Conservation (phyloP, 495 filamentous ascomycete species). For the Podospora bellae-mahoneyi region DNA sequence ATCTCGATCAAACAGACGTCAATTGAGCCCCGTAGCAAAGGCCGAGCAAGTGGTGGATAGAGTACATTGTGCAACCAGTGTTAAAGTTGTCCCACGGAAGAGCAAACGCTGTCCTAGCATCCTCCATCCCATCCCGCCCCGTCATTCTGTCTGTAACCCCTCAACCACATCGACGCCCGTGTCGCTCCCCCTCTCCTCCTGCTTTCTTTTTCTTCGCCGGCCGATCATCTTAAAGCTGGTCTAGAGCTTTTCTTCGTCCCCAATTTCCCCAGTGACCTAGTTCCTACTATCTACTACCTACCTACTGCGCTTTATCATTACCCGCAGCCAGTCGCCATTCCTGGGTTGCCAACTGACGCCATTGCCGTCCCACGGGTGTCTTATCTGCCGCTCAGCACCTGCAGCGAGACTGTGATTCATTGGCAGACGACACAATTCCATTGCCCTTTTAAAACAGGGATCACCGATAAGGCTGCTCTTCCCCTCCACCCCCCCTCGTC, state of each 20-base stretch:
- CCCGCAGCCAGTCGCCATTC: background rate
- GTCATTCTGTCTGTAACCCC: constrained; percentile 3
- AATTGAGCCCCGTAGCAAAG: background rate
- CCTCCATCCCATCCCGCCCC: background rate
- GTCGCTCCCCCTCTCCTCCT: background rate
- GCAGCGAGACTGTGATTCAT: constrained; percentile 5
- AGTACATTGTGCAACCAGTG: background rate
- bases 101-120: background rate
- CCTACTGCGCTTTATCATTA: background rate
- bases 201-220: constrained; percentile 10
- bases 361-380: constrained; percentile 20
- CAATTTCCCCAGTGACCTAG: background rate
- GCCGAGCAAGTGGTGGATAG: background rate
- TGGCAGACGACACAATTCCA: constrained; percentile 17
- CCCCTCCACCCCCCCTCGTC: constrained; percentile 14
- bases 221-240: background rate
- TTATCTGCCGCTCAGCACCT: constrained; percentile 20
- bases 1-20: constrained; percentile 14
- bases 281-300: background rate
- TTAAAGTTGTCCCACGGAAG: background rate
- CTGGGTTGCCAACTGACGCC: constrained; percentile 17
- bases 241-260: background rate
- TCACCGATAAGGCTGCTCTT: constrained; percentile 43
- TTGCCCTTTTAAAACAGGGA: constrained; percentile 28
- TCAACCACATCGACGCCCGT: background rate